Evolutionary conservation across 2,329 filamentous ascomycete genomes (phyloP), one percentile per base, ranked within the genome.

Genomic region (Onygena corvina): DNA sequence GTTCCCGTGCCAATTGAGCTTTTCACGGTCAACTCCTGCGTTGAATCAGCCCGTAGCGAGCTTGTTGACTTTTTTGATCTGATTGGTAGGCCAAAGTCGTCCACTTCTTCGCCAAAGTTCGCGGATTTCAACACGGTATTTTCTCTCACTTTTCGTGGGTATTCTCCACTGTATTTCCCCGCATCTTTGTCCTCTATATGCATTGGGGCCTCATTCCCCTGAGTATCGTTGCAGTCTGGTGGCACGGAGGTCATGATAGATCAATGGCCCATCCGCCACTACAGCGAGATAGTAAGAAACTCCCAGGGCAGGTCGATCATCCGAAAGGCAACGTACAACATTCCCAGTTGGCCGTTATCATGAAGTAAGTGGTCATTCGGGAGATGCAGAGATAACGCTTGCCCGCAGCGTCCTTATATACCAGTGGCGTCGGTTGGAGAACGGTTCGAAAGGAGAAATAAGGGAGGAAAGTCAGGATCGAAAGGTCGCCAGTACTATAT

Each of bases 61-160:
- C 18, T 16, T 8, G 33, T 38, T 18, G 33, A 46, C 47, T 18
- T 40, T 21, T 14, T 48, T 42, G 42, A 14, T 20, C 49, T 42
- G 35, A 52, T 40, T 20, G 52, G 52, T 20, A 53, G 23, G 14
- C 52, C 52, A 42, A 53, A 53, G 38, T 53, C 52, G 40, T 53
- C 52, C 20, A 53, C 18, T 44, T 52, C 50, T 33, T 47, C 46
- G 9, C 29, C 25, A 20, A 12, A 12, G 4, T n/a, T n/a, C n/a
- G 20, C 44, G 6, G 16, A 4, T n/a, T 46, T 46, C 9, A 23
- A 6, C 7, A 29, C 6, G n/a, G 27, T 8, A n/a, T 5, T 46
- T 23, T 47, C 31, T 9, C 9, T 8, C 30, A 18, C 45, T 21
- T 47, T 33, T 16, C 14, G 12, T 11, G 3, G n/a, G 6, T 36